Evolutionary conservation across 2,329 filamentous ascomycete genomes (phyloP).

Genomic region (Knufia fluminis): DNA sequence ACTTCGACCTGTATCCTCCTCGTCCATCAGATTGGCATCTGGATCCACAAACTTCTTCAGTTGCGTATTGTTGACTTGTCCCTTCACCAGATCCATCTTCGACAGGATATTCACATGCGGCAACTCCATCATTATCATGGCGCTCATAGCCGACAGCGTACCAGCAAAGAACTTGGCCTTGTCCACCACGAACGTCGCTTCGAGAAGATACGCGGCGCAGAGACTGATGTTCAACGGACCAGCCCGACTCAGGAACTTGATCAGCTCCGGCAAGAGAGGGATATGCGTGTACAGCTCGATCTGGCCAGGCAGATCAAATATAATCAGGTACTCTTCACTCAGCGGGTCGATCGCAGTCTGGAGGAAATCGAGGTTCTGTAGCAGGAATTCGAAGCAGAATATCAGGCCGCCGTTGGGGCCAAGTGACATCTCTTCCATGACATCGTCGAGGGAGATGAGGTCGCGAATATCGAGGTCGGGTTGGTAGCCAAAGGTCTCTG

Average conservation of each 20-base stretch:
- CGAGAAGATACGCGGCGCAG: conserved; percentile 87
- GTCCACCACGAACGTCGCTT: conserved; percentile 92
- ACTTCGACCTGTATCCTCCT: conserved; percentile 54
- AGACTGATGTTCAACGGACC: conserved; percentile 82
- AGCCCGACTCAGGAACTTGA: conserved; percentile 67
- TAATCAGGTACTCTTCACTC: conserved; percentile 91
- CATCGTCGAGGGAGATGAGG: conserved; percentile 84
- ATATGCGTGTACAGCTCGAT: conserved; percentile 98
- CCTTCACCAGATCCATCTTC: conserved; percentile 96
- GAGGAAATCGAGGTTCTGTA: conserved; percentile 89
- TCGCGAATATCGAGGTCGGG: conserved; percentile 95
- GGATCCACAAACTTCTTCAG: conserved; percentile 84
- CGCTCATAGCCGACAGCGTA: conserved; percentile 91
- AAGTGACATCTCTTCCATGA: conserved; percentile 88
- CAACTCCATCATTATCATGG: conserved; percentile 97
- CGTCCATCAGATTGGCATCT: conserved; percentile 71
- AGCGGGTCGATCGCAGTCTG: conserved; percentile 74
- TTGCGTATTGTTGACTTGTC: conserved; percentile 76
- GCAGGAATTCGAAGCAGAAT: conserved; percentile 92
- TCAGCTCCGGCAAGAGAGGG: conserved; percentile 76
- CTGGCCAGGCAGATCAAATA: conserved; percentile 98
- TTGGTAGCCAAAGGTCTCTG: conserved; percentile 81
- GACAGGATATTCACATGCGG: conserved; percentile 93
- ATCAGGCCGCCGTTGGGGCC: conserved; percentile 89
- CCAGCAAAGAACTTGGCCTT: conserved; percentile 96